These are phyloP conservation scores for Garcia nutans DNA, from an alignment of 345 rosid species.

Conservation along the genomic window DNA sequence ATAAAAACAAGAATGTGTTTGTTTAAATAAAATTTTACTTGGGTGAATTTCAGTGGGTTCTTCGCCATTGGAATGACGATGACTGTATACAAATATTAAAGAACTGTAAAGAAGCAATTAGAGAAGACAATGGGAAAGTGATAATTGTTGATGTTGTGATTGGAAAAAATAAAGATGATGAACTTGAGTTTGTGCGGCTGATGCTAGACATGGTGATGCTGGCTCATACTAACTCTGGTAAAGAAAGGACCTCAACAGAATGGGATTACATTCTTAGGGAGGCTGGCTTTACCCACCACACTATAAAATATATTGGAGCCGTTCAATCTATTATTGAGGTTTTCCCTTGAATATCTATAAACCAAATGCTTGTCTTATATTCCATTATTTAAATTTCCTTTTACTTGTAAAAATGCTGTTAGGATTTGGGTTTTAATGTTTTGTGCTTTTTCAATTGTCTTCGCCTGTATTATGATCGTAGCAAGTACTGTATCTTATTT, in stretches of 20 bases:
- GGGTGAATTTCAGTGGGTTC: constrained; percentile 42
- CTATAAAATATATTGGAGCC: constrained; percentile 37
- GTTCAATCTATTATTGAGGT: constrained; percentile 52
- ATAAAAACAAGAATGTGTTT: too few relatives aligned
- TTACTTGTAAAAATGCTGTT: too few relatives aligned
- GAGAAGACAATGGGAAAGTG: constrained; percentile 53
- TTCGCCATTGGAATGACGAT: constrained; percentile 71
- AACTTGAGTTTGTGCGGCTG: constrained; percentile 43
- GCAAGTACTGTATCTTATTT: too few relatives aligned
- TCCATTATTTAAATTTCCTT: too few relatives aligned
- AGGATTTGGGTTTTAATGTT: too few relatives aligned
- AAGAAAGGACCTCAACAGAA: constrained; percentile 62
- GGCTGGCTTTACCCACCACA: constrained; percentile 55
- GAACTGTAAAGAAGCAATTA: constrained; percentile 61
- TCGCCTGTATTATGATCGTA: too few relatives aligned
- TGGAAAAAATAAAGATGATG: constrained; percentile 38
- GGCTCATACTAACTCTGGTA: constrained; percentile 60
- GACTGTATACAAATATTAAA: constrained; percentile 61
- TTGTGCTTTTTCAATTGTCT: too few relatives aligned
- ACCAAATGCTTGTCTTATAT: too few relatives aligned
- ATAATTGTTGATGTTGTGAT: constrained; percentile 56
- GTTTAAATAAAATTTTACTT: neutral
- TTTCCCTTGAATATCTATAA: constrained; percentile 28
- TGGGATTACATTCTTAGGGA: constrained; percentile 54
- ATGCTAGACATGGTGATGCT: constrained; percentile 74